These are phyloP conservation scores for Neopestalotiopsis sp. DNA, from an alignment of 2,329 filamentous ascomycete genomes.

Conservation along the genomic window DNA sequence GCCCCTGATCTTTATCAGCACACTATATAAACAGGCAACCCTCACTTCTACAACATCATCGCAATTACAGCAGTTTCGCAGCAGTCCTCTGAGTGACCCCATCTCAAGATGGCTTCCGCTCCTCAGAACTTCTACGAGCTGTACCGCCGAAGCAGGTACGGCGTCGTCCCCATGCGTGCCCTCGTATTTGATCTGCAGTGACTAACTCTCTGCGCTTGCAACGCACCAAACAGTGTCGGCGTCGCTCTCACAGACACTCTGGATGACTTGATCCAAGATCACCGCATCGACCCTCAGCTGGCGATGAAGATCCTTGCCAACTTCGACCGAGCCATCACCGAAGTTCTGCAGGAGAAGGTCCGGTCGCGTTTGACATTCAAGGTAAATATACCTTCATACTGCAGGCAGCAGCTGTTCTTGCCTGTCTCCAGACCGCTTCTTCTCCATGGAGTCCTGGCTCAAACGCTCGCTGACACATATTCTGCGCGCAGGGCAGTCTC, in stretches of 20 bases:
- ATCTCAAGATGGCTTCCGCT: slow-evolving; percentile 44
- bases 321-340: slow-evolving; percentile 92
- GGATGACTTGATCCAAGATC: slow-evolving; percentile 92
- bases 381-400: slow-evolving; percentile 56
- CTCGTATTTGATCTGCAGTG: slow-evolving; percentile 22
- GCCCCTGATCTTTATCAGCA: not conserved
- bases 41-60: slow-evolving; percentile 19
- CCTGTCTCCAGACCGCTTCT: not conserved
- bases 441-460: not conserved
- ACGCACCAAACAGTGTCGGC: slow-evolving; percentile 75
- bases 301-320: slow-evolving; percentile 98
- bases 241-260: slow-evolving; percentile 94
- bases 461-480: slow-evolving; percentile 13
- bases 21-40: slow-evolving; percentile 22
- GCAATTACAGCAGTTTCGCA: slow-evolving; percentile 4
- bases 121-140: slow-evolving; percentile 83
- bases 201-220: slow-evolving; percentile 28
- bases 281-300: slow-evolving; percentile 95
- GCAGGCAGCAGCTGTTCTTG: too few species aligned
- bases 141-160: slow-evolving; percentile 96
- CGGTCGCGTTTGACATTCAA: slow-evolving; percentile 93
- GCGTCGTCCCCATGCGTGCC: slow-evolving; percentile 24
- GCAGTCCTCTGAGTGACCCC: slow-evolving; percentile 5
- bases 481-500: slow-evolving; percentile 75
- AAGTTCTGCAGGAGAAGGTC: slow-evolving; percentile 90